phyloP scores from a whole-genome alignment of 2,329 filamentous ascomycete species.

The Aspergillus pseudonomiae region DNA sequence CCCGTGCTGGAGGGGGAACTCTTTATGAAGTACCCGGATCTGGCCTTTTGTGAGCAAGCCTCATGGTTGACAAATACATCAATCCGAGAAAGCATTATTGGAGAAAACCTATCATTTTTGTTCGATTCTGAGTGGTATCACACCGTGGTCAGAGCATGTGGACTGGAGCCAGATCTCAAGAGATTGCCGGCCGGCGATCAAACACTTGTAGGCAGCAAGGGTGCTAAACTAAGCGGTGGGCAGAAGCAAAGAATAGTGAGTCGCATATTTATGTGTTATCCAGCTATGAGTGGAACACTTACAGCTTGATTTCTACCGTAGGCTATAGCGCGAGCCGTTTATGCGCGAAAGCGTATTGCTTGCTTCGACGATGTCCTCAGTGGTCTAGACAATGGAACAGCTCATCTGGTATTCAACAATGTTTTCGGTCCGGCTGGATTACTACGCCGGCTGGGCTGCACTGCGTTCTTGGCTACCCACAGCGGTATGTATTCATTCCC shows the following conservation, averaged over 20 bases:
- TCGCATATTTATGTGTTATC: neutral
- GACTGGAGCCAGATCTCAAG: conserved; percentile 31
- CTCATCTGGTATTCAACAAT: conserved; percentile 41
- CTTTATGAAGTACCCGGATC: conserved; percentile 18
- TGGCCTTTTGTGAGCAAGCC: conserved; percentile 32
- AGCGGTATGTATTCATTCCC: conserved; percentile 13
- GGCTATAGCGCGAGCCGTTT: conserved; percentile 47
- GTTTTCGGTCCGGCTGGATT: conserved; percentile 48
- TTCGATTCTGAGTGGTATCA: conserved; percentile 22
- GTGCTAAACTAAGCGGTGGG: conserved; percentile 49
- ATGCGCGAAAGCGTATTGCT: conserved; percentile 44
- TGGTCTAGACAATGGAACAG: conserved; percentile 45
- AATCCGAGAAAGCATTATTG: conserved; percentile 34
- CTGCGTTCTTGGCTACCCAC: conserved; percentile 51
- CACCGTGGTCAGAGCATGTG: conserved; percentile 23
- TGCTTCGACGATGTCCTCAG: conserved; percentile 49
- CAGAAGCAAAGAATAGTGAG: conserved; percentile 47
- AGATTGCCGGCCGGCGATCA: conserved; percentile 31
- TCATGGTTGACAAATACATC: conserved; percentile 32
- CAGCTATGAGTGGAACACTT: neutral
- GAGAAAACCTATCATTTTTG: conserved; percentile 15
- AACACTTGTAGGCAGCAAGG: conserved; percentile 47
- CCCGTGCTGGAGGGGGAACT: conserved; percentile 17
- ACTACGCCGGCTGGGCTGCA: conserved; percentile 40
- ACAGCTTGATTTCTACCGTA: neutral